A percentile compares a stretch with the other conserved stretches of the same genome.
Evolutionary conservation across 345 rosid species (phyloP).

Genomic region (Noccaea caerulescens): DNA sequence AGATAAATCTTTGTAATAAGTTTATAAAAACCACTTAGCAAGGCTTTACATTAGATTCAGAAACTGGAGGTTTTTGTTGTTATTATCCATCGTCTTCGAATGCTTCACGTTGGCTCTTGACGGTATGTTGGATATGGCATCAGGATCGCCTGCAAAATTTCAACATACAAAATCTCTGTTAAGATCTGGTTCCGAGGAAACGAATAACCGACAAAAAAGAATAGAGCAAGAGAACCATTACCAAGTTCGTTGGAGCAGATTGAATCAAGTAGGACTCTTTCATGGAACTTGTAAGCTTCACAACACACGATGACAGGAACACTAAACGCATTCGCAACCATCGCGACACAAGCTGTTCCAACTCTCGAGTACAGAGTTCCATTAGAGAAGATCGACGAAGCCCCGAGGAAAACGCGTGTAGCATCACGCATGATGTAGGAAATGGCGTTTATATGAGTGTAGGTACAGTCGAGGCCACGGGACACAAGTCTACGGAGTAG

Average conservation of each 20-base stretch:
- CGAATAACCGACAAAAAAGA: not conserved
- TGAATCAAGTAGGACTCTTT: slow-evolving; percentile 83
- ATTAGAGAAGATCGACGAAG: slow-evolving; percentile 74
- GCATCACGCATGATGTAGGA: slow-evolving; percentile 78
- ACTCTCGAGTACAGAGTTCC: slow-evolving; percentile 79
- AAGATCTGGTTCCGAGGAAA: not conserved
- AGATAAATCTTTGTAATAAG: not conserved
- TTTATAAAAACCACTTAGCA: not conserved
- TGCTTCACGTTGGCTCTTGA: slow-evolving; percentile 49
- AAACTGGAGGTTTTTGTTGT: slow-evolving; percentile 63
- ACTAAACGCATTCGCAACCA: slow-evolving; percentile 74
- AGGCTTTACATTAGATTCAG: slow-evolving; percentile 61
- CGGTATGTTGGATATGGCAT: slow-evolving; percentile 54
- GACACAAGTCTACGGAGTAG: slow-evolving; percentile 66
- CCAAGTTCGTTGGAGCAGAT: slow-evolving; percentile 83
- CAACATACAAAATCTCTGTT: not conserved
- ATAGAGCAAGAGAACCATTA: slow-evolving; percentile 27
- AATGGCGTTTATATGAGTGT: slow-evolving; percentile 75
- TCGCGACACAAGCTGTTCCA: slow-evolving; percentile 76
- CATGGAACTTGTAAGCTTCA: slow-evolving; percentile 88
- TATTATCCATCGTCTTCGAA: slow-evolving; percentile 45
- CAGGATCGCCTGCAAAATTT: slow-evolving; percentile 61
- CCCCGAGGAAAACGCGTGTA: slow-evolving; percentile 70
- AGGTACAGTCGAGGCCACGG: slow-evolving; percentile 66
- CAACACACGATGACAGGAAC: slow-evolving; percentile 81